phyloP scores from a whole-genome alignment of 73 alveolate genomes.

The Paramecium sonneborni region DNA sequence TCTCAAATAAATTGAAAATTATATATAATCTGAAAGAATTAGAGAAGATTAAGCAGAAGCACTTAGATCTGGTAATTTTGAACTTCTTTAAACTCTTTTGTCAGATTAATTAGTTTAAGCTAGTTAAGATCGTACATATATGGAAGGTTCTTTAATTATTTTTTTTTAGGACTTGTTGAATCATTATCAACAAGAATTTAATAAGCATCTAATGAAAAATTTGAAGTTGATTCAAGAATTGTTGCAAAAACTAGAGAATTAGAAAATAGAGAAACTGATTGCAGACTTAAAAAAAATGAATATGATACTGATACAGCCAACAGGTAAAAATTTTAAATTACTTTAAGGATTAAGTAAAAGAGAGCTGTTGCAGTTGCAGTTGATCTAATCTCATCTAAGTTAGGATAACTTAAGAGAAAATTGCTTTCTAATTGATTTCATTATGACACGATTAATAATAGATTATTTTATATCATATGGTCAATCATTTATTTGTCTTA shows the following conservation, averaged over 20 bases:
- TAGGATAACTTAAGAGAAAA: slow-evolving; percentile 54
- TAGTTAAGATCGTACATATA: slow-evolving; percentile 14
- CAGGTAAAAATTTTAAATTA: not conserved
- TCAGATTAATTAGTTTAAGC: slow-evolving; percentile 54
- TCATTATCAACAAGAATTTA: slow-evolving; percentile 14
- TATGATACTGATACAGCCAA: slow-evolving; percentile 2
- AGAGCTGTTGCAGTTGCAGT: slow-evolving; percentile 45
- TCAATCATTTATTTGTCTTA: not conserved
- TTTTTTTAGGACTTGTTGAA: not conserved
- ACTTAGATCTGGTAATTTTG: not conserved
- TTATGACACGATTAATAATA: not conserved
- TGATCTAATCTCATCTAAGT: slow-evolving; percentile 50
- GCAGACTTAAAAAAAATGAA: slow-evolving; percentile 40
- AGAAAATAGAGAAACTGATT: slow-evolving; percentile 46
- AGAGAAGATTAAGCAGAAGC: slow-evolving; percentile 55
- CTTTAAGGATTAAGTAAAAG: not conserved
- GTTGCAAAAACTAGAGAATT: not conserved
- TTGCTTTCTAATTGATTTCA: slow-evolving; percentile 28
- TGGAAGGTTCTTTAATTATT: not conserved
- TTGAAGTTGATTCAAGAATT: slow-evolving; percentile 35
- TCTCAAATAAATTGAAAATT: slow-evolving; percentile 31
- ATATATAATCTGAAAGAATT: slow-evolving; percentile 55
- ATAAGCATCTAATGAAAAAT: slow-evolving; percentile 37
- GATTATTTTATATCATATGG: too few relatives aligned
- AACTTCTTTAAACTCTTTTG: not conserved